These are phyloP conservation scores for Pulicaria dysenterica DNA, from an alignment of 129 eudicot species.

Conservation along the genomic window DNA sequence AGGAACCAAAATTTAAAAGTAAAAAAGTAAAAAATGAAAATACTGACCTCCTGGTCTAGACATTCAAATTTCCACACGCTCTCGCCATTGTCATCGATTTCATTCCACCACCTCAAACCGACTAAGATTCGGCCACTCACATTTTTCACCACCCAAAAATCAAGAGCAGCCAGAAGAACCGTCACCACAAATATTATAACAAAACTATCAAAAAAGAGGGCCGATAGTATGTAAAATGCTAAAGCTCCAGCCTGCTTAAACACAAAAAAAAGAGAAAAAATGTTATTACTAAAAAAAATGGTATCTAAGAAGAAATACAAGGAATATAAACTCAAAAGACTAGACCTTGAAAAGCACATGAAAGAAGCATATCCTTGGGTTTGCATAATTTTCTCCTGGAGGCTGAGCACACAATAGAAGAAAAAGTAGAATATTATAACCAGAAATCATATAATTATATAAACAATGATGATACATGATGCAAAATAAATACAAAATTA, in stretches of 20 bases:
- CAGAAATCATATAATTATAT: not conserved
- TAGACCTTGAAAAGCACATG: constrained; percentile 95
- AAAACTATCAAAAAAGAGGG: constrained; percentile 77
- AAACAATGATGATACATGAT: not conserved
- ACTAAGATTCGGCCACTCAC: constrained; percentile 98
- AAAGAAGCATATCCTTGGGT: constrained; percentile 92
- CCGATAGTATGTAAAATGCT: constrained; percentile 93
- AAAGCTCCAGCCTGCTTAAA: constrained; percentile 81
- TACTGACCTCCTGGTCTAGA: constrained; percentile 92
- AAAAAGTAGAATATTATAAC: constrained; percentile 14
- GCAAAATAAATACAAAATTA: not conserved
- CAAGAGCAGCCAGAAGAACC: constrained; percentile 91
- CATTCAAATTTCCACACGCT: constrained; percentile 98
- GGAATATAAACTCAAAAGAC: constrained; percentile 14
- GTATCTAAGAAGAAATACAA: not conserved
- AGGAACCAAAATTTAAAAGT: not conserved
- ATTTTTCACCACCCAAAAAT: constrained; percentile 99
- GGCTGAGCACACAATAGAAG: constrained; percentile 48
- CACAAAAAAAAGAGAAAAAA: not conserved
- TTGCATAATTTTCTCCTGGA: constrained; percentile 79
- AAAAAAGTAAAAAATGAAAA: not conserved
- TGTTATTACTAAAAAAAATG: not conserved
- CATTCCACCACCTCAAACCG: constrained; percentile 99
- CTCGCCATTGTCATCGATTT: constrained; percentile 90
- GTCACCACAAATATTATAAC: constrained; percentile 96